Evolutionary conservation across 495 filamentous ascomycete species (phyloP).

Genomic region (Letharia columbiana): DNA sequence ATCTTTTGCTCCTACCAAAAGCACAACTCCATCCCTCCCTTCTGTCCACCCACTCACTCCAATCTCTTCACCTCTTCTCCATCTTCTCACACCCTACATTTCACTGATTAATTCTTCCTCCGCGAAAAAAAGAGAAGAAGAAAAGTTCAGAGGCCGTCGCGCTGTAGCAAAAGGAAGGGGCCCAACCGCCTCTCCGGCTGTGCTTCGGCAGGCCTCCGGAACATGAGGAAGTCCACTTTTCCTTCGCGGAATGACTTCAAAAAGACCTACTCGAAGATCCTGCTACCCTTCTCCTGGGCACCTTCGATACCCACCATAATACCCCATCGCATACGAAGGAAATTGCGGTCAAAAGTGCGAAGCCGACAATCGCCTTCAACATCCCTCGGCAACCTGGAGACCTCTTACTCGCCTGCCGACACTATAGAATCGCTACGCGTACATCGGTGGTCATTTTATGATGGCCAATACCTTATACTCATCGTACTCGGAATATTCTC

Average conservation of each 20-base stretch:
- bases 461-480: conserved; percentile 74
- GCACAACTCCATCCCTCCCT: background rate
- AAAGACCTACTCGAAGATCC: conserved; percentile 16
- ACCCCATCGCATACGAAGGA: conserved; percentile 63
- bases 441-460: conserved; percentile 76
- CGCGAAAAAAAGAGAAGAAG: background rate
- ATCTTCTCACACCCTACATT: background rate
- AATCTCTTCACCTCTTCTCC: background rate
- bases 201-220: conserved; percentile 14
- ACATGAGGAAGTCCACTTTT: conserved; percentile 26
- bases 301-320: conserved; percentile 44
- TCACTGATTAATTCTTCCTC: background rate
- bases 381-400: conserved; percentile 66
- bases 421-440: conserved; percentile 61
- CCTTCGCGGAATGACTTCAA: conserved; percentile 24
- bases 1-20: background rate
- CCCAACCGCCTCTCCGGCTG: conserved; percentile 5
- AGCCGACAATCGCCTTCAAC: conserved; percentile 61
- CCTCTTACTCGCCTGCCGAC: conserved; percentile 67
- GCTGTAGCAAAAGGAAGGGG: conserved; percentile 5
- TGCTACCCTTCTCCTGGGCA: conserved; percentile 24
- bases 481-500: conserved; percentile 70
- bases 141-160: background rate
- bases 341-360: conserved; percentile 65
- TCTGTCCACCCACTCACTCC: background rate